Conservation (phyloP, 1,284 basidiomycete genomes). For the Anthracocystis setariae region DNA sequence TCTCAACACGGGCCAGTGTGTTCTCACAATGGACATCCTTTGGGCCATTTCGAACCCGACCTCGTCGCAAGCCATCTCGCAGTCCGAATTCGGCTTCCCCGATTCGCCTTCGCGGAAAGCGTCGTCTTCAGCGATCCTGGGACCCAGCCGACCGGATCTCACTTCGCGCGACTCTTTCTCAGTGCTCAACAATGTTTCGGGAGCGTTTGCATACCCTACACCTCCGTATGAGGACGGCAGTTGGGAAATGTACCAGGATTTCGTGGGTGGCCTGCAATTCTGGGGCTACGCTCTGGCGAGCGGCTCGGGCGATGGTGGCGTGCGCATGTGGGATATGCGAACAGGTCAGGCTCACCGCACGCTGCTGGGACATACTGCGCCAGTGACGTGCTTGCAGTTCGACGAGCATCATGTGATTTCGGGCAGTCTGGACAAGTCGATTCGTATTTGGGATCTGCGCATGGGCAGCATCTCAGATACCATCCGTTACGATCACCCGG, state of each 20-base stretch:
- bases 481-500: conserved; percentile 87
- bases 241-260: conserved; percentile 95
- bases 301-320: conserved; percentile 94
- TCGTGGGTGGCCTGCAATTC: conserved; percentile 96
- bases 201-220: conserved; percentile 74
- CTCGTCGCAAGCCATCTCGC: conserved; percentile 70
- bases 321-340: conserved; percentile 99
- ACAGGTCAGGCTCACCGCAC: conserved; percentile 97
- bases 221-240: conserved; percentile 88
- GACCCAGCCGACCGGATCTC: conserved; percentile 34
- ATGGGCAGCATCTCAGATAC: conserved; percentile 88
- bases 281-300: conserved; percentile 98
- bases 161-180: conserved; percentile 39
- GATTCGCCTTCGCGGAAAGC: conserved; percentile 69
- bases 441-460: conserved; percentile 84
- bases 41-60: conserved; percentile 97
- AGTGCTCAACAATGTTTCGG: conserved; percentile 68
- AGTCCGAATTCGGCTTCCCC: conserved; percentile 56
- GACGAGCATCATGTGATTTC: conserved; percentile 93
- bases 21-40: conserved; percentile 99
- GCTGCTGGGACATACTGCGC: conserved; percentile 89
- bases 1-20: conserved; percentile 92
- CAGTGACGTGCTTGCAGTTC: conserved; percentile 94
- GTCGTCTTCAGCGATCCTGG: conserved; percentile 44
- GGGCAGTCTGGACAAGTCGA: conserved; percentile 91